Evolutionary conservation across 306 rosid genomes (phyloP).

Genomic region (Rosa rugosa): DNA sequence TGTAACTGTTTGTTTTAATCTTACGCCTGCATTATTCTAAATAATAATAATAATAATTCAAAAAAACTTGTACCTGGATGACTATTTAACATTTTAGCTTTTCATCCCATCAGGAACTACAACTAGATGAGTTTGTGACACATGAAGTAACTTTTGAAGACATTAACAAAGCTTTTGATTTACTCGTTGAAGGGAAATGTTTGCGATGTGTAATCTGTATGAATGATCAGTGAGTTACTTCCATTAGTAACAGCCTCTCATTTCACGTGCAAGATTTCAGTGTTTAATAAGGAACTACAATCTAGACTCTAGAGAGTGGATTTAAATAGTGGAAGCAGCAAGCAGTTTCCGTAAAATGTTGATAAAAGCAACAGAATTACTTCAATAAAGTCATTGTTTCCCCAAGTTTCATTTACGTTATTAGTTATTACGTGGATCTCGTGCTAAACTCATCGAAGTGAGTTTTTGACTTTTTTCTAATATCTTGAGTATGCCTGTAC

Average conservation of each 20-base stretch:
- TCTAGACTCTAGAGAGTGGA: conserved; percentile 31
- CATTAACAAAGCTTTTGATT: conserved; percentile 76
- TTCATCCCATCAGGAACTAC: conserved; percentile 49
- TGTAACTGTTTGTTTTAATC: not conserved
- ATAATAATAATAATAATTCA: too few relatives aligned
- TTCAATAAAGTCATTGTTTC: not conserved
- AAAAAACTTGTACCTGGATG: too few relatives aligned
- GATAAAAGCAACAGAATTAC: not conserved
- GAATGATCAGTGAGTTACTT: conserved; percentile 39
- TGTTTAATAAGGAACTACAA: not conserved
- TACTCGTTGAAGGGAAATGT: conserved; percentile 55
- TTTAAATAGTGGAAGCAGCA: conserved; percentile 51
- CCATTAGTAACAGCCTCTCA: not conserved
- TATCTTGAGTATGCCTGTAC: too few relatives aligned
- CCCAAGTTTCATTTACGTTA: not conserved
- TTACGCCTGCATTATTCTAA: too few relatives aligned
- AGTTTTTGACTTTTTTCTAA: not conserved
- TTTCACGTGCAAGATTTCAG: not conserved
- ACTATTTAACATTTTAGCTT: not conserved
- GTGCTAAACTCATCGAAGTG: not conserved
- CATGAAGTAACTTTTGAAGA: conserved; percentile 70
- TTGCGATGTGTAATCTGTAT: conserved; percentile 80
- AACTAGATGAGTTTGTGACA: conserved; percentile 73
- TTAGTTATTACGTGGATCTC: too few relatives aligned
- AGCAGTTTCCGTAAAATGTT: conserved; percentile 13